A percentile compares a stretch with the other conserved stretches of the same genome.
These are phyloP conservation scores for Avicennia marina DNA, from an alignment of 257 asterid genomes.

Conservation along the genomic window DNA sequence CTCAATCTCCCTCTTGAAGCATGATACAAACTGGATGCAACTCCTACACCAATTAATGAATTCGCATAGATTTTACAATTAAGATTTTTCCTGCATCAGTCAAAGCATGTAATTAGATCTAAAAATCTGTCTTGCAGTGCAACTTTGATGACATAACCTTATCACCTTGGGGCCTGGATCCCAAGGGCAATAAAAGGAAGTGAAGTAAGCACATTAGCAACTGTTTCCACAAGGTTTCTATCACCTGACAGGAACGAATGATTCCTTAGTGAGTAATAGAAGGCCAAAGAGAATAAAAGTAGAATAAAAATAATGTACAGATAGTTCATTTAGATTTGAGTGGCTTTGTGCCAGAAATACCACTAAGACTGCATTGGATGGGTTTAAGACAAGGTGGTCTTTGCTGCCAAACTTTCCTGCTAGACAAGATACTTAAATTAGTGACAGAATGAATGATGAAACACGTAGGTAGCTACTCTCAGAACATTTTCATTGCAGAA, in stretches of 20 bases:
- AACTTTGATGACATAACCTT: slow-evolving; percentile 11
- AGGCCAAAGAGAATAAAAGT: not conserved
- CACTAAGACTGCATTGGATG: slow-evolving; percentile 58
- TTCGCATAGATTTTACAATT: slow-evolving; percentile 80
- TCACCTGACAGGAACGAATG: slow-evolving; percentile 50
- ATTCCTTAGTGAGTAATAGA: not conserved
- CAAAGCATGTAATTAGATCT: slow-evolving; percentile 6
- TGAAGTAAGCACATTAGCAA: slow-evolving; percentile 79
- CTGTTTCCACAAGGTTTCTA: slow-evolving; percentile 53
- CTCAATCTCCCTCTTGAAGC: slow-evolving; percentile 71
- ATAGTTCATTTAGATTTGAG: not conserved
- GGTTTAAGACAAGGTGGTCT: slow-evolving; percentile 80
- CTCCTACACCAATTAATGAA: slow-evolving; percentile 87
- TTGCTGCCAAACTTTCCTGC: slow-evolving; percentile 88
- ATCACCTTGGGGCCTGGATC: slow-evolving; percentile 72
- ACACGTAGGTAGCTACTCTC: not conserved
- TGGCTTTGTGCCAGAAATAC: slow-evolving; percentile 28
- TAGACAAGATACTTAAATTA: slow-evolving; percentile 8
- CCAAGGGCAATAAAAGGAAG: slow-evolving; percentile 91
- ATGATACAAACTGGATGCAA: slow-evolving; percentile 80
- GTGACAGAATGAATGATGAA: slow-evolving; percentile 1
- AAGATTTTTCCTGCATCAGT: slow-evolving; percentile 62
- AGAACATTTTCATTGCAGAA: too few relatives aligned
- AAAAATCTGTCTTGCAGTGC: not conserved
- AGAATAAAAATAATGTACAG: not conserved